Conservation (phyloP, 1,284 basidiomycete genomes). For the Ganoderma resinaceum region DNA sequence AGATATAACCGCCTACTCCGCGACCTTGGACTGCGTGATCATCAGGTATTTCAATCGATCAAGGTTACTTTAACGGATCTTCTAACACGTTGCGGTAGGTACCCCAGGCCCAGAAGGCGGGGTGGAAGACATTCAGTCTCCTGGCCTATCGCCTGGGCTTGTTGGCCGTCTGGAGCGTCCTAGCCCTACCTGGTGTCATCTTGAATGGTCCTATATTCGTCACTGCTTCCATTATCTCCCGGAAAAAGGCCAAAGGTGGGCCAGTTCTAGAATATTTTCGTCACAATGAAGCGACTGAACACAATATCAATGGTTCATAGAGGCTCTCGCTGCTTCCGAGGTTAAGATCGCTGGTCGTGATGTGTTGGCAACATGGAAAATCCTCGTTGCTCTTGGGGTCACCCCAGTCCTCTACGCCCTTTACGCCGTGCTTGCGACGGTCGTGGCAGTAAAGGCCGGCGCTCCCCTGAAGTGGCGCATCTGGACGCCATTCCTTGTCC, state of each 20-base stretch:
- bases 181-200: conserved; percentile 95
- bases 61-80: not conserved
- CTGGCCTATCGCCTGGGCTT: conserved; percentile 87
- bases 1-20: conserved; percentile 93
- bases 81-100: conserved; percentile 53
- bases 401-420: conserved; percentile 88
- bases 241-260: conserved; percentile 89
- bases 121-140: conserved; percentile 90
- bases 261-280: conserved; percentile 16
- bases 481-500: conserved; percentile 83
- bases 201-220: conserved; percentile 97
- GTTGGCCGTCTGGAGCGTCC: conserved; percentile 83
- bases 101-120: conserved; percentile 81
- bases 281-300: not conserved
- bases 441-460: conserved; percentile 76
- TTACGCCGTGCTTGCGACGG: conserved; percentile 85
- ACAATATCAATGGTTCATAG: conserved; percentile 49
- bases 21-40: conserved; percentile 96
- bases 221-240: conserved; percentile 87
- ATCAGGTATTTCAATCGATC: conserved; percentile 71
- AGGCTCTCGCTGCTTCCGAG: conserved; percentile 94
- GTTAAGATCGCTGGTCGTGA: conserved; percentile 97
- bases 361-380: conserved; percentile 98
- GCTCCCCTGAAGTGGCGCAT: conserved; percentile 71
- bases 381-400: conserved; percentile 92